phyloP scores from a whole-genome alignment of 345 rosid genomes.

The rapeseed (Brassica napus) region Da-Ae NC_063435.1:323001-323500 shows the following conservation, averaged over 20 bases:
- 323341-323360: not conserved
- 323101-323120: not conserved
- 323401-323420: not conserved
- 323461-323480: conserved; percentile 37
- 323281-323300: not conserved
- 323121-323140: not conserved
- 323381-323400: not conserved
- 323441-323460: conserved; percentile 3
- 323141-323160: not conserved
- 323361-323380: not conserved
- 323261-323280: no score
- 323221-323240: conserved; percentile 47
- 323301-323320: no score
- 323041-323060: not conserved
- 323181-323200: conserved; percentile 89
- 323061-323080: not conserved
- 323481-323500: conserved; percentile 25
- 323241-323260: not conserved
- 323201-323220: conserved; percentile 89
- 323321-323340: not conserved
- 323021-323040: not conserved
- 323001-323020: not conserved
- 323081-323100: not conserved
- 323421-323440: conserved; percentile 26
- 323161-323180: conserved; percentile 61